phyloP scores from a whole-genome alignment of 2,329 filamentous ascomycete species.

The Fusarium irregulare region DNA sequence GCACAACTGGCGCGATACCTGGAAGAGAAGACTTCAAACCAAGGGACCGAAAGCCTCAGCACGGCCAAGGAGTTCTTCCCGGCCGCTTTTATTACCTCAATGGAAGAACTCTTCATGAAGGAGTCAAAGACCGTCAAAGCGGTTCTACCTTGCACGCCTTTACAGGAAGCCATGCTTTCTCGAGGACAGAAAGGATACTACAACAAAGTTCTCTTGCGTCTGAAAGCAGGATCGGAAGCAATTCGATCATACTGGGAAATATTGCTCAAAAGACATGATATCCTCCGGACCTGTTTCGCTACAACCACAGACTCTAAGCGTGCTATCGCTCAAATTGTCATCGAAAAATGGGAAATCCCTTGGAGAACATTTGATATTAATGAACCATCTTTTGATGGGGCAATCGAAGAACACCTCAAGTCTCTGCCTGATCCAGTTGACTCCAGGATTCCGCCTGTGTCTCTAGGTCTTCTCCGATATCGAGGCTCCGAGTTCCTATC shows the following conservation, averaged over 20 bases:
- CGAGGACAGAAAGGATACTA: constrained; percentile 69
- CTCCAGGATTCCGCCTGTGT: constrained; percentile 58
- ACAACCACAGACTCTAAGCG: constrained; percentile 69
- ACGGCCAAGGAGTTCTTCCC: constrained; percentile 43
- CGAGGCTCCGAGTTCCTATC: constrained; percentile 55
- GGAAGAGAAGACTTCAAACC: neutral
- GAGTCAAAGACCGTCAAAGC: constrained; percentile 57
- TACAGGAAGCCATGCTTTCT: constrained; percentile 89
- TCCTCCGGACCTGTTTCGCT: constrained; percentile 81
- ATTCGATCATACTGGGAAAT: constrained; percentile 71
- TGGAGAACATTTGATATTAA: constrained; percentile 55
- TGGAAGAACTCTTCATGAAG: constrained; percentile 49
- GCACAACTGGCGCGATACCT: constrained; percentile 63
- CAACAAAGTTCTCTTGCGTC: constrained; percentile 75
- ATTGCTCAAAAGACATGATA: constrained; percentile 75
- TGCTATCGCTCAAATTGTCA: constrained; percentile 78
- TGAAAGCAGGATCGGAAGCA: constrained; percentile 61
- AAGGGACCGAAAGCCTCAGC: neutral
- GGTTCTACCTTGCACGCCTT: constrained; percentile 83
- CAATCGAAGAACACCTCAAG: constrained; percentile 55
- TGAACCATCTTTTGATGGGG: constrained; percentile 50
- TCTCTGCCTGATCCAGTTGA: constrained; percentile 57
- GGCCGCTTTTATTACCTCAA: constrained; percentile 34
- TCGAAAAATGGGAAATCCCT: constrained; percentile 58
- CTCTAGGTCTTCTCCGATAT: constrained; percentile 56